Evolutionary conservation across 805 yeast species (phyloP).

Genomic region (Groenewaldozyma tartarivorans): DNA sequence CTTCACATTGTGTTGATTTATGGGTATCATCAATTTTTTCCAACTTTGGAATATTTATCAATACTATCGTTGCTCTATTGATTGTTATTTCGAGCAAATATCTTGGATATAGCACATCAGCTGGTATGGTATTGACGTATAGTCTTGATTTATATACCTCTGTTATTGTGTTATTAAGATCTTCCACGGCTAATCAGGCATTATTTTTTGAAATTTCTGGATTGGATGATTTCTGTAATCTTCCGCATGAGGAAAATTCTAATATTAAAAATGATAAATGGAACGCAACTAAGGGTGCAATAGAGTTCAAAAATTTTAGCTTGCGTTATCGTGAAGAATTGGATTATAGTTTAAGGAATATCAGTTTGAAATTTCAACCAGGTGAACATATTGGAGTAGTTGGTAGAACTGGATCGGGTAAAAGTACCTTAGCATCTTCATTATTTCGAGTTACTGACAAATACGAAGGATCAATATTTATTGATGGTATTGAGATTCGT

Average conservation of each 20-base stretch:
- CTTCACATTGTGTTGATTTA: neutral
- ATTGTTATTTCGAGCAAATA: slow-evolving; percentile 70
- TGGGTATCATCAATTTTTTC: slow-evolving; percentile 31
- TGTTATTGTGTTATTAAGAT: slow-evolving; percentile 81
- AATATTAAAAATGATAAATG: slow-evolving; percentile 48
- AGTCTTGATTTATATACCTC: slow-evolving; percentile 79
- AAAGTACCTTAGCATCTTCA: slow-evolving; percentile 70
- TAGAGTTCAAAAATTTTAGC: slow-evolving; percentile 57
- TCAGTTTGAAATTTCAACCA: slow-evolving; percentile 54
- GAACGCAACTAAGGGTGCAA: slow-evolving; percentile 62
- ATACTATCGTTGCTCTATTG: slow-evolving; percentile 69
- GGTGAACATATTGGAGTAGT: slow-evolving; percentile 73
- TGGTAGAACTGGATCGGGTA: slow-evolving; percentile 85
- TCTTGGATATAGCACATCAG: slow-evolving; percentile 49
- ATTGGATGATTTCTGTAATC: slow-evolving; percentile 25
- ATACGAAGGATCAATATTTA: slow-evolving; percentile 37
- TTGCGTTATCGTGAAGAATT: slow-evolving; percentile 61
- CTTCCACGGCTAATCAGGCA: slow-evolving; percentile 89
- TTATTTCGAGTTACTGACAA: slow-evolving; percentile 49
- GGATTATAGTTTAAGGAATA: slow-evolving; percentile 58
- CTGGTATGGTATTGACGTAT: slow-evolving; percentile 82
- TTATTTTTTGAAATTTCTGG: slow-evolving; percentile 83
- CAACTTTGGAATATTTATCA: slow-evolving; percentile 75
- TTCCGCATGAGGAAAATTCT: slow-evolving; percentile 45
- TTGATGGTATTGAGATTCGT: slow-evolving; percentile 47